Base-by-base conservation (phyloP, 2,329 filamentous ascomycete species). In the Pseudocercospora fuligena region DNA sequence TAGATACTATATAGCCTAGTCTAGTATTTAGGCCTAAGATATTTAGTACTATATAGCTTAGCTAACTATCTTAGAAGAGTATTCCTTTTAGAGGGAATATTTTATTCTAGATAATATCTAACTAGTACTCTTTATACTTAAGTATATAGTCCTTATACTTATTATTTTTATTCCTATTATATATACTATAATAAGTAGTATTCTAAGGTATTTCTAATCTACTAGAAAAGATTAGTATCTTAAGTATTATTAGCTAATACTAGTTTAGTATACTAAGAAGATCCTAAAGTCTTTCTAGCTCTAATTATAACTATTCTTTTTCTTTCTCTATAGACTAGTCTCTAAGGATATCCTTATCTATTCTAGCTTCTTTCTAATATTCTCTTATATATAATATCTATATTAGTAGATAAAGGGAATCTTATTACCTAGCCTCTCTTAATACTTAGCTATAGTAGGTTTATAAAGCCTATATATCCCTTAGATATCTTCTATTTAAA, bases 311-410 rank as follows among this genome's bases (percentile, higher is more conserved):
- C 23, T 56, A n/a, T n/a, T 63, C 19, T 63, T 19, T 23, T 63
- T 49, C 51, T 23, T 51, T 43, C 29, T 61, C 51, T 29, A 29
- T 43, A n/a, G 29, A 43, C 23, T 61, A 61, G 51, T 61, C n/a
- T n/a, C n/a, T n/a, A n/a, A n/a, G n/a, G n/a, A n/a, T n/a, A n/a
- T n/a, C n/a, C n/a, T n/a, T n/a, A n/a, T n/a, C n/a, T n/a, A n/a
- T n/a, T n/a, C n/a, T n/a, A n/a, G n/a, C 25, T 49, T 61, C 16
- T 61, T 23, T 61, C 59, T 51, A 51, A 61, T 51, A 61, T 46
- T 23, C 40, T 23, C 51, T 61, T 27, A 9, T 49, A 36, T 61
- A 61, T 54, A 56, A 49, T 43, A 40, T 51, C 49, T 57, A 63
- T n/a, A 63, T 63, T 33, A 49, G 47, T 54, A 63, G 6, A 27